Evolutionary conservation across 495 filamentous ascomycete species (phyloP).

Genomic region (Thermochaetoides thermophila): DNA sequence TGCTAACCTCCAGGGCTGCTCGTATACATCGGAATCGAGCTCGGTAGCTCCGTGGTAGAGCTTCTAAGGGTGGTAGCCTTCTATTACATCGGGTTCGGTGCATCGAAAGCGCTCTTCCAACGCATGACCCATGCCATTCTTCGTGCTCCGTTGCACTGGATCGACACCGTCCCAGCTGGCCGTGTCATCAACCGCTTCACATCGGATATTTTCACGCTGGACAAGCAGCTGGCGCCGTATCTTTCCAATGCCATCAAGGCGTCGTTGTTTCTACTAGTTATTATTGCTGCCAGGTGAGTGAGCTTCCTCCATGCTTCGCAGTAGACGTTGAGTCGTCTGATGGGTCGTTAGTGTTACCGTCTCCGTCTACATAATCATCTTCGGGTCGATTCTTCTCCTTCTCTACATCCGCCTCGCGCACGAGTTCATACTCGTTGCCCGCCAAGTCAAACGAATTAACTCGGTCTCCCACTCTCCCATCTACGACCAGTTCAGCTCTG

Average conservation of each 20-base stretch:
- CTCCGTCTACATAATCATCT: constrained; percentile 13
- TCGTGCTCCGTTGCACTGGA: constrained; percentile 33
- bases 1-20: constrained; percentile 10
- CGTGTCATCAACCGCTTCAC: constrained; percentile 38
- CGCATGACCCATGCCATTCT: constrained; percentile 28
- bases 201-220: constrained; percentile 28
- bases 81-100: constrained; percentile 19
- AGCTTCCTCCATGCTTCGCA: too few species aligned
- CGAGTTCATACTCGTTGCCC: constrained; percentile 42
- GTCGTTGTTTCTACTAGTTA: constrained; percentile 9
- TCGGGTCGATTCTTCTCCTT: constrained; percentile 12
- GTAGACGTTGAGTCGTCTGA: too few species aligned
- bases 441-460: constrained; percentile 51
- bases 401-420: constrained; percentile 19
- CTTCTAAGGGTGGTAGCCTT: constrained; percentile 16
- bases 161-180: constrained; percentile 35
- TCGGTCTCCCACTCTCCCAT: constrained; percentile 45
- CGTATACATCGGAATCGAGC: constrained; percentile 14
- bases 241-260: constrained; percentile 6
- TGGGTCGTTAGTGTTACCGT: constrained; percentile 6
- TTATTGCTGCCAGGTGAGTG: constrained; percentile 14
- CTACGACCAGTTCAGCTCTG: constrained; percentile 45
- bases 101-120: constrained; percentile 25
- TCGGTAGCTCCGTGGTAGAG: constrained; percentile 16
- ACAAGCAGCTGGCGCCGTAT: constrained; percentile 18